These are phyloP conservation scores for Trichosporon faecale DNA, from an alignment of 1,284 basidiomycete genomes.

Conservation along the genomic window DNA sequence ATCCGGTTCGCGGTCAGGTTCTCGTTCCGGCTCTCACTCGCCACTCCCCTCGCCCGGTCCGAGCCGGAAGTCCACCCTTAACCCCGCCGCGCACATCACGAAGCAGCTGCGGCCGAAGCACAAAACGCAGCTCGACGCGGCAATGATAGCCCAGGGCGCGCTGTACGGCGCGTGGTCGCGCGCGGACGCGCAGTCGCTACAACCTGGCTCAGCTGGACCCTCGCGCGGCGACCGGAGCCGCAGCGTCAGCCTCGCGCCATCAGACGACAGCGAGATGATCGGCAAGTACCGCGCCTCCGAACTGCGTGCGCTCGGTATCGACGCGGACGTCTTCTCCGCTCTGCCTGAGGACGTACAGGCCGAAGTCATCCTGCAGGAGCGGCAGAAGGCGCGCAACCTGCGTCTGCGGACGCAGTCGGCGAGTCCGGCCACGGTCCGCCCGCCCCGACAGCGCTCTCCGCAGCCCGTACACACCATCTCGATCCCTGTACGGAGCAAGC, in stretches of 20 bases:
- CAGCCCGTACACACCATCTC: conserved; percentile 49
- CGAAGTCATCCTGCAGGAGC: conserved; percentile 65
- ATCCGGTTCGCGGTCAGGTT: background rate
- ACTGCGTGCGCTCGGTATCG: conserved; percentile 63
- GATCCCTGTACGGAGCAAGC: conserved; percentile 53
- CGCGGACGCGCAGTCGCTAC: background rate
- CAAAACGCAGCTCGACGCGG: conserved; percentile 42
- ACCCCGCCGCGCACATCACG: conserved; percentile 46
- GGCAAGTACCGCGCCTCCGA: conserved; percentile 53
- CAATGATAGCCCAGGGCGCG: conserved; percentile 36
- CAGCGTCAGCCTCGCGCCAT: background rate
- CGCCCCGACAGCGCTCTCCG: conserved; percentile 42
- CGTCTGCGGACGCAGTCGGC: conserved; percentile 24
- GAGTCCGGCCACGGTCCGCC: background rate
- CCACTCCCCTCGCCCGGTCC: background rate
- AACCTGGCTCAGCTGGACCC: background rate
- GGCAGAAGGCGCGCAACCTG: conserved; percentile 45
- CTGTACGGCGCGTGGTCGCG: conserved; percentile 41
- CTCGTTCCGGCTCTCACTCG: background rate
- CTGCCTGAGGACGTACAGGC: conserved; percentile 67
- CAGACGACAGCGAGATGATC: conserved; percentile 16
- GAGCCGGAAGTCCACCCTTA: conserved; percentile 13
- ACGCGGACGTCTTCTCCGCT: conserved; percentile 66
- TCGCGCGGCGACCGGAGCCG: background rate
- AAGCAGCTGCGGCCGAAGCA: conserved; percentile 43